phyloP scores from a whole-genome alignment of 2,329 filamentous ascomycete species.

The Monosporascus sp. region DNA sequence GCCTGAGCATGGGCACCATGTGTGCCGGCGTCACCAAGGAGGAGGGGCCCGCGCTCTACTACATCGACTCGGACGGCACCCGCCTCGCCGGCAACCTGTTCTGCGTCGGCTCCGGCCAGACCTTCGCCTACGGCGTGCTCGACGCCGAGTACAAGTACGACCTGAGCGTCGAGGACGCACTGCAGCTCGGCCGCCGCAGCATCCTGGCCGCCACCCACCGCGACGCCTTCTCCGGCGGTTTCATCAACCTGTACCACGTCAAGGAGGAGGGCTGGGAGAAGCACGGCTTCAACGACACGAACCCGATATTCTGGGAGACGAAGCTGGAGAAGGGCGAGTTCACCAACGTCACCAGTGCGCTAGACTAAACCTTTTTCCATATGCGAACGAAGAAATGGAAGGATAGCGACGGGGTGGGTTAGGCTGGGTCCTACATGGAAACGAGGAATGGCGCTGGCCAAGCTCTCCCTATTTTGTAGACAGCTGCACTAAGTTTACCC shows the following conservation, averaged over 20 bases:
- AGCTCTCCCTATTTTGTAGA: background rate
- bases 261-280: conserved; percentile 99
- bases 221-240: conserved; percentile 97
- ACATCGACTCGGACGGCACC: conserved; percentile 96
- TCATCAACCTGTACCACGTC: conserved; percentile 98
- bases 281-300: conserved; percentile 96
- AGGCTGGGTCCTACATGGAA: too few relatives aligned
- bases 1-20: conserved; percentile 98
- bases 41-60: conserved; percentile 96
- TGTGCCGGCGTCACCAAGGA: conserved; percentile 93
- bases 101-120: conserved; percentile 97
- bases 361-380: conserved; percentile 37
- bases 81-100: conserved; percentile 90
- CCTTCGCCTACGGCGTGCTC: conserved; percentile 95
- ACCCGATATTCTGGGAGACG: conserved; percentile 99
- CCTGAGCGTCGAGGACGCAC: conserved; percentile 76
- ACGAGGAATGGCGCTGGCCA: background rate
- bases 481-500: too few relatives aligned
- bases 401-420: background rate
- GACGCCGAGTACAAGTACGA: conserved; percentile 95
- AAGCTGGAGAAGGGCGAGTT: conserved; percentile 99
- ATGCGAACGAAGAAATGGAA: background rate
- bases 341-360: conserved; percentile 79
- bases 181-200: conserved; percentile 85
- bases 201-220: conserved; percentile 95